Evolutionary conservation across 2,329 filamentous ascomycete species (phyloP).

Genomic region (Plenodomus tracheiphilus): DNA sequence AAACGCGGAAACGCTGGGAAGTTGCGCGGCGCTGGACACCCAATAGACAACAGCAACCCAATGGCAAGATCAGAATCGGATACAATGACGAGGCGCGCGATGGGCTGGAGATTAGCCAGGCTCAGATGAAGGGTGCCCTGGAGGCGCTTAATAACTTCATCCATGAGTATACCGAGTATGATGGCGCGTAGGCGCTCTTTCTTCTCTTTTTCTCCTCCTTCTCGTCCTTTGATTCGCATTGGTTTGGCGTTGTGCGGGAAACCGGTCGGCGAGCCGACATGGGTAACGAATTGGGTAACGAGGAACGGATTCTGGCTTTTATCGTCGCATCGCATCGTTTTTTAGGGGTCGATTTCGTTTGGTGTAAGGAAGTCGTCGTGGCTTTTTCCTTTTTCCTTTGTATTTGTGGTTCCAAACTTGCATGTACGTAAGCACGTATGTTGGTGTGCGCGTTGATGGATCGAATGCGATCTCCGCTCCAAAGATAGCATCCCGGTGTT

Average conservation of each 20-base stretch:
- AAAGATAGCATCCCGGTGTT: background rate
- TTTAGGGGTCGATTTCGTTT: constrained; percentile 13
- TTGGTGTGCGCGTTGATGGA: constrained; percentile 10
- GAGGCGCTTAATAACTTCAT: constrained; percentile 45
- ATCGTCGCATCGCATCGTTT: background rate
- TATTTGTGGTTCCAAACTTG: constrained; percentile 11
- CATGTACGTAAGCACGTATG: constrained; percentile 20
- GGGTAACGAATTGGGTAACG: constrained; percentile 7
- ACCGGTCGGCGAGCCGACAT: background rate
- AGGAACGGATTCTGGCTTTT: constrained; percentile 1
- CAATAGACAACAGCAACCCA: constrained; percentile 33
- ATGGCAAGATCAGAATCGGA: constrained; percentile 39
- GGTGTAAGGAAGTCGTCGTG: constrained; percentile 14
- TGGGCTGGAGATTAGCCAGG: constrained; percentile 40
- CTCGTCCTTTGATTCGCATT: constrained; percentile 4
- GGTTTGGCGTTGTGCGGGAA: constrained; percentile 11
- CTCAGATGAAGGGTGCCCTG: constrained; percentile 36
- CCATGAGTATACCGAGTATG: constrained; percentile 38
- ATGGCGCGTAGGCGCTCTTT: constrained; percentile 12
- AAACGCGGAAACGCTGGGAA: constrained; percentile 38
- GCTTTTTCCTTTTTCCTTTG: background rate
- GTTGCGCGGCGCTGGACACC: constrained; percentile 28
- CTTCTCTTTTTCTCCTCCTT: constrained; percentile 7
- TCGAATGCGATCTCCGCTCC: constrained; percentile 15
- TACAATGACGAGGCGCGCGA: constrained; percentile 36